phyloP scores from a whole-genome alignment of 2,329 filamentous ascomycete species.

The Ophiostoma triangulosporum region DNA sequence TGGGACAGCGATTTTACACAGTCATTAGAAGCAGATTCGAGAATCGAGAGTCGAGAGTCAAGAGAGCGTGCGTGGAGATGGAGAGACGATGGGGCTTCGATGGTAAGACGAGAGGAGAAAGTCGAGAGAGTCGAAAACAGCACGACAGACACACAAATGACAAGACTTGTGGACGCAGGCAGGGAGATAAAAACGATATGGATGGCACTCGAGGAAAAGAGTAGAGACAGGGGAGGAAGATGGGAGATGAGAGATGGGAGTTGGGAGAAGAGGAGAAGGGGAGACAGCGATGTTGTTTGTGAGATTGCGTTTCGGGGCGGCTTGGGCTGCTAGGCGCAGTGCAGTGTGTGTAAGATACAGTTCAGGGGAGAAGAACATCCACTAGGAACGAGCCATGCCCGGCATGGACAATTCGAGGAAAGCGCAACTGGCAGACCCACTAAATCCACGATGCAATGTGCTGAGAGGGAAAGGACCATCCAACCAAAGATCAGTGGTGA shows the following conservation, averaged over 20 bases:
- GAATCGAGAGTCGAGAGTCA: neutral
- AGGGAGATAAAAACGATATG: neutral
- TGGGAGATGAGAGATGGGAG: no score
- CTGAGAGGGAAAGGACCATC: neutral
- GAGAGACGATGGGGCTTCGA: no score
- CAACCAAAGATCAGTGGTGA: neutral
- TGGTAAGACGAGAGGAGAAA: neutral
- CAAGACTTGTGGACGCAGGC: neutral
- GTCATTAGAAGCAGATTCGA: neutral
- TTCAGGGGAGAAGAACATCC: neutral
- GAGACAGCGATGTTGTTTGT: neutral
- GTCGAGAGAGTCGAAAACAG: neutral
- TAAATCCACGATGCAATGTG: neutral
- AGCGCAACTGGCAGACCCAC: neutral
- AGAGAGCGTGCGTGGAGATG: neutral
- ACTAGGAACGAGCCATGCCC: neutral
- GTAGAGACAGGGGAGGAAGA: neutral
- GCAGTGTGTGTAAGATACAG: neutral
- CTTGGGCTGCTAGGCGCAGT: slow-evolving; percentile 1
- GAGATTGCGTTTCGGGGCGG: slow-evolving; percentile 6
- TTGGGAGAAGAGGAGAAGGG: neutral
- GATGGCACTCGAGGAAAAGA: neutral
- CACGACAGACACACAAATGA: neutral
- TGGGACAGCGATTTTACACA: neutral
- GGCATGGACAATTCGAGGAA: neutral